Evolutionary conservation across 148 eudicot species (phyloP), one percentile per base, ranked within the genome.

Genomic region (Silene uniflora): DNA sequence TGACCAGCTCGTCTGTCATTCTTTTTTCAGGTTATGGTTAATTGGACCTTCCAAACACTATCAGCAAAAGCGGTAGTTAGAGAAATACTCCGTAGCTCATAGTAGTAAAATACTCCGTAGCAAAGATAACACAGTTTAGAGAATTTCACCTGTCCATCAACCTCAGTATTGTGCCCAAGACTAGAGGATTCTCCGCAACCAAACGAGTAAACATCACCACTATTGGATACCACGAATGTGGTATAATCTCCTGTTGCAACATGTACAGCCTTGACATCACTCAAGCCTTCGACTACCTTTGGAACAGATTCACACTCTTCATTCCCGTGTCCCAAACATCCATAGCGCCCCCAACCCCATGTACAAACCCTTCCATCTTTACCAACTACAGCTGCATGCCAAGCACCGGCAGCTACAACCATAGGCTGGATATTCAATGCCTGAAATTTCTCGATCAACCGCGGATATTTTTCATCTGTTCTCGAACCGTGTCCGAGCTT

Each of bases 271-370:
- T 88, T 95, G 62, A 95, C 90, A 64, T 82, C 68, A 61, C 80
- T 83, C 67, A 95, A 77, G 17, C 83, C 84, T 79, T 95, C 96
- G 4, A 95, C 89, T 72, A 95, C 98, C 78, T 92, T 92, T 12
- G 98, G 98, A 29, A 77, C 86, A 11, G 88, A 86, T 79, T 90
- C 93, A 77, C 89, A 89, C 21, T 95, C 97, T 81, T 90, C 96
- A 18, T 89, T 87, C n/a, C 93, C 93, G 62, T 95, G 97, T 12
- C 98, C 98, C 72, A 95, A 81, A 76, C 98, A 92, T 6, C 98
- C 98, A 59, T 95, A 86, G 19, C 93, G 88, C 1, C 98, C 97
- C 98, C 98, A 95, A 55, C 98, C 98, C 98, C 98, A 95, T 1
- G 98, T 95, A 80, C 98, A 95, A 3, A 95, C 98, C 81, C 98